Evolutionary conservation across 192 early-diverging fungal species (phyloP).

Genomic region (Coemansia asiatica): DNA sequence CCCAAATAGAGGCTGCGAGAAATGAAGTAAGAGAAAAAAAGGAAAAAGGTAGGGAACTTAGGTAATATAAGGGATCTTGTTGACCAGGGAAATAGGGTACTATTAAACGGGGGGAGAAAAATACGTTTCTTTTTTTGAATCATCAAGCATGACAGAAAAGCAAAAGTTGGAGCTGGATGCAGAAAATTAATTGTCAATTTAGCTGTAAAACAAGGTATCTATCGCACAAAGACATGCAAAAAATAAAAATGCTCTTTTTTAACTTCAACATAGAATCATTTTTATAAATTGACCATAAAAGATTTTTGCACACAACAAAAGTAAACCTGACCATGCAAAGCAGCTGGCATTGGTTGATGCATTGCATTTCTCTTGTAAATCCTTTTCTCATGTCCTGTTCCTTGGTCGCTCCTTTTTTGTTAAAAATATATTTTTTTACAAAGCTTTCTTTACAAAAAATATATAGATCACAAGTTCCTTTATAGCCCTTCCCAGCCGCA

Average conservation of each 20-base stretch:
- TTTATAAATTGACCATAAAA: constrained; percentile 3
- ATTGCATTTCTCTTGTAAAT: not conserved
- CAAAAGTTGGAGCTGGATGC: not conserved
- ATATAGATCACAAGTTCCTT: constrained; percentile 5
- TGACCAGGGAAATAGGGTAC: too few relatives aligned
- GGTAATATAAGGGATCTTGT: not conserved
- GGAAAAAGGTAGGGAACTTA: not conserved
- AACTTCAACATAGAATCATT: not conserved
- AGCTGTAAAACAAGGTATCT: not conserved
- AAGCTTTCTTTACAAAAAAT: too few relatives aligned
- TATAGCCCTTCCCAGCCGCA: not conserved
- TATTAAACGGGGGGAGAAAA: not conserved
- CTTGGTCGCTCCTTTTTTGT: not conserved
- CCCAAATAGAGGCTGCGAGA: not conserved
- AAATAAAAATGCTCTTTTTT: not conserved
- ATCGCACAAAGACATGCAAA: constrained; percentile 7
- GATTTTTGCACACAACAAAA: not conserved
- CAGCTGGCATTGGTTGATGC: not conserved
- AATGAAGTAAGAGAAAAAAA: not conserved
- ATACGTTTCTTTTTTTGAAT: not conserved
- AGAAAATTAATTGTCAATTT: not conserved
- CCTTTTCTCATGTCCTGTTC: not conserved
- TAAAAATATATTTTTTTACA: not conserved
- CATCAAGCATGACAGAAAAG: not conserved
- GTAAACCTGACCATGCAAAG: not conserved